phyloP scores from a whole-genome alignment of 768 basidiomycete species.

The Tylopilus cervinicoccineus region DNA sequence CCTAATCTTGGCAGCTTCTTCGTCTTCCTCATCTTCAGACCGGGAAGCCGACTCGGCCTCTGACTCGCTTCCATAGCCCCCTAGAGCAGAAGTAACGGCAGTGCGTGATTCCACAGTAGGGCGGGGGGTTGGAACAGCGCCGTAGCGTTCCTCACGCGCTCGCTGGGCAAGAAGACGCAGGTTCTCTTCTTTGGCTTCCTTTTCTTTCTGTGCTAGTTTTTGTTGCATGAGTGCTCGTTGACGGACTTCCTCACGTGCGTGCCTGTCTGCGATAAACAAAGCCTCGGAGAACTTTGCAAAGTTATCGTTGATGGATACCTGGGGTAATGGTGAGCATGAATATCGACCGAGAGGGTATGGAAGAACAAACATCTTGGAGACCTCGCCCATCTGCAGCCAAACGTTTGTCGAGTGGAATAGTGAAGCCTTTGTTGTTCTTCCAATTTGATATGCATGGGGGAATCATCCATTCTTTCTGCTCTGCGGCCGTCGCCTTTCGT shows the following conservation, averaged over 20 bases:
- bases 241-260: conserved; percentile 96
- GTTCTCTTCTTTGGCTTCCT: conserved; percentile 92
- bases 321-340: not conserved
- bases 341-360: not conserved
- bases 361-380: conserved; percentile 81
- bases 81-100: conserved; percentile 71
- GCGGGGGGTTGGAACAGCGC: conserved; percentile 59
- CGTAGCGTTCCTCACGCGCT: conserved; percentile 90
- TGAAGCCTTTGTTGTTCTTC: conserved; percentile 99
- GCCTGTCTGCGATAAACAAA: conserved; percentile 91
- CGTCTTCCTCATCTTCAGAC: conserved; percentile 61
- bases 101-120: conserved; percentile 65
- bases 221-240: conserved; percentile 98
- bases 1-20: conserved; percentile 80
- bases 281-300: conserved; percentile 99
- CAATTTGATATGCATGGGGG: conserved; percentile 99
- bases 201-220: conserved; percentile 97
- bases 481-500: conserved; percentile 90
- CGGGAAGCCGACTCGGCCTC: conserved; percentile 48
- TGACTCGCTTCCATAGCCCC: conserved; percentile 83
- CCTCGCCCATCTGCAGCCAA: conserved; percentile 98
- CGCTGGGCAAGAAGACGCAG: conserved; percentile 91
- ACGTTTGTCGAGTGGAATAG: conserved; percentile 96
- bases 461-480: conserved; percentile 99
- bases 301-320: conserved; percentile 99